These are phyloP conservation scores for Parsonsia alboflavescens DNA, from an alignment of 257 asterid genomes.

Conservation along the genomic window DNA sequence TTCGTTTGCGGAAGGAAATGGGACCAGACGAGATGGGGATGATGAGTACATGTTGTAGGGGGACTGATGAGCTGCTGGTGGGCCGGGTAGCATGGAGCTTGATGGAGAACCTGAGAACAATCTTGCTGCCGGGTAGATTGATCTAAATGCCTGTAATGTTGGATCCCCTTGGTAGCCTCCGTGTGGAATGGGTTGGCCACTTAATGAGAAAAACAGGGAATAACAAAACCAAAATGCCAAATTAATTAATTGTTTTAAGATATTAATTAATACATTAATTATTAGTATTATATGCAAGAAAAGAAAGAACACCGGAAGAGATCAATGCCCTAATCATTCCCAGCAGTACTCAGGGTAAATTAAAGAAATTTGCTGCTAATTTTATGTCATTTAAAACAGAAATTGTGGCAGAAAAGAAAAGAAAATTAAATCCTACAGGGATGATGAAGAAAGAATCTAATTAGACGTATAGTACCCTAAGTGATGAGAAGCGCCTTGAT, in stretches of 20 bases:
- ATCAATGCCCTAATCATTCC: too few relatives aligned
- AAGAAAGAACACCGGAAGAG: too few relatives aligned
- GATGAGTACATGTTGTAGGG: constrained; percentile 39
- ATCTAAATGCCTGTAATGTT: constrained; percentile 35
- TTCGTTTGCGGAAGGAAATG: constrained; percentile 50
- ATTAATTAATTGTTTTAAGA: too few relatives aligned
- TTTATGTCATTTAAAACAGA: not conserved
- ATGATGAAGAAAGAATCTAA: not conserved
- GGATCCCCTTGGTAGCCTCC: constrained; percentile 58
- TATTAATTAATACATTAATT: too few relatives aligned
- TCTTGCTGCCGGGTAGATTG: constrained; percentile 51
- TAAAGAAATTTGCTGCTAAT: too few relatives aligned
- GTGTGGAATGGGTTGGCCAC: constrained; percentile 52
- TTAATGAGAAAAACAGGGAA: constrained; percentile 5
- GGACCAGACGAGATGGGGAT: constrained; percentile 45
- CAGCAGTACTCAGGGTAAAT: too few relatives aligned
- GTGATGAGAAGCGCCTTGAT: constrained; percentile 23
- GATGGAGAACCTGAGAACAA: constrained; percentile 32
- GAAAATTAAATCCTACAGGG: too few relatives aligned
- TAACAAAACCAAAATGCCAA: too few relatives aligned
- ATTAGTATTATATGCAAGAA: too few relatives aligned
- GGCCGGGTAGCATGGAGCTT: constrained; percentile 30
- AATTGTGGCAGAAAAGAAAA: not conserved
- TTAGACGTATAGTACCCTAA: constrained; percentile 38
- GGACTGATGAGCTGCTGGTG: not conserved